These are phyloP conservation scores for Lactifluus volemus DNA, from an alignment of 768 basidiomycete genomes.

Conservation along the genomic window DNA sequence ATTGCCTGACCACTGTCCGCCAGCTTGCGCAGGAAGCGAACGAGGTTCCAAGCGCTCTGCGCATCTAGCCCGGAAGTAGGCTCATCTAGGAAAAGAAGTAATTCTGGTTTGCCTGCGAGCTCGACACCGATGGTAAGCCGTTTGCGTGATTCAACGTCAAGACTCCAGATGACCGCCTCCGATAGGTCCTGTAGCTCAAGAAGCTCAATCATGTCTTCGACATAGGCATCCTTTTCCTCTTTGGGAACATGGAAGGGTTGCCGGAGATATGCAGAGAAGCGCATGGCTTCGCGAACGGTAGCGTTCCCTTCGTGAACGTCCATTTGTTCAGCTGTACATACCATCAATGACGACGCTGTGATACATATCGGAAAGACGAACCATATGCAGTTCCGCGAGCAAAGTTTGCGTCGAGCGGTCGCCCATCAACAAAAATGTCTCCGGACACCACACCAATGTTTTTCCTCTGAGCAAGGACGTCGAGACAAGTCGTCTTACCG, in stretches of 20 bases:
- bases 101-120: constrained; percentile 77
- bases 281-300: constrained; percentile 78
- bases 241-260: constrained; percentile 61
- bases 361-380: constrained; percentile 20
- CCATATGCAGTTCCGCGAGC: constrained; percentile 64
- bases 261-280: constrained; percentile 79
- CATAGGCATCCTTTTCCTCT: constrained; percentile 72
- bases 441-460: constrained; percentile 63
- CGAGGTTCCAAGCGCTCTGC: constrained; percentile 74
- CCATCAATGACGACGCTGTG: constrained; percentile 23
- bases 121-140: constrained; percentile 90
- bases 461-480: constrained; percentile 67
- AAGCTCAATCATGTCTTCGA: constrained; percentile 77
- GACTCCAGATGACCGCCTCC: constrained; percentile 70
- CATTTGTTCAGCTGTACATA: constrained; percentile 48
- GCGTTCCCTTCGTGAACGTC: constrained; percentile 79
- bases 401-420: constrained; percentile 48
- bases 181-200: constrained; percentile 79
- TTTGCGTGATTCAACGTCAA: constrained; percentile 69
- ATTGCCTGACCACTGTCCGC: constrained; percentile 85
- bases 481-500: constrained; percentile 71
- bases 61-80: constrained; percentile 53
- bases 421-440: constrained; percentile 57
- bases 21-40: constrained; percentile 76
- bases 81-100: constrained; percentile 57